phyloP scores from a whole-genome alignment of 73 alveolate genomes.

The Symbiodinium pilosum region DNA sequence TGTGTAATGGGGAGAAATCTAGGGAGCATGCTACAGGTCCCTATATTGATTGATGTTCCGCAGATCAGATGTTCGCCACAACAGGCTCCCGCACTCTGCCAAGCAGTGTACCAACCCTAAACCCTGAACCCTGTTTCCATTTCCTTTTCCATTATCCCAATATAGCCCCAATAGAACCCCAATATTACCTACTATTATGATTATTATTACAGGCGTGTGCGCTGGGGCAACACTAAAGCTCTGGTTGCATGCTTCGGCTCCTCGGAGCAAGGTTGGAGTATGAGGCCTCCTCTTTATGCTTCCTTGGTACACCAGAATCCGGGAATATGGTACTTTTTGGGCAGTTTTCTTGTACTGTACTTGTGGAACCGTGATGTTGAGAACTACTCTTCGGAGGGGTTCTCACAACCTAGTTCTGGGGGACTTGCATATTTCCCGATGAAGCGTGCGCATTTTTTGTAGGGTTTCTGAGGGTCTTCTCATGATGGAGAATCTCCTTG shows the following conservation, averaged over 20 bases:
- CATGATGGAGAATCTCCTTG: too few relatives aligned
- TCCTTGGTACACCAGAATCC: not conserved
- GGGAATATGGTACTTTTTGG: not conserved
- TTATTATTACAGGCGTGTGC: slow-evolving; percentile 22
- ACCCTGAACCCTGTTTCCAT: not conserved
- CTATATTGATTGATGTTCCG: not conserved
- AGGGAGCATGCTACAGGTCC: not conserved
- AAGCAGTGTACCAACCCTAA: not conserved
- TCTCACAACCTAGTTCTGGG: too few relatives aligned
- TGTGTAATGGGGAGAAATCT: not conserved
- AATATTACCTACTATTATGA: not conserved
- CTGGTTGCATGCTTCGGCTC: slow-evolving; percentile 52
- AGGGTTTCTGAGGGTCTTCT: too few relatives aligned
- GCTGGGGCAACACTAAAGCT: slow-evolving; percentile 69
- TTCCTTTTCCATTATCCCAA: not conserved
- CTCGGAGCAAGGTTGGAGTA: not conserved
- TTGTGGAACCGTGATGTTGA: not conserved
- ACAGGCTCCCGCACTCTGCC: not conserved
- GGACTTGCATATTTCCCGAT: too few relatives aligned
- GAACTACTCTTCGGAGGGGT: too few relatives aligned
- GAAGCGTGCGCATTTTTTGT: too few relatives aligned
- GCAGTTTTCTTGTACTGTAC: not conserved
- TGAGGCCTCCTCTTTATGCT: not conserved
- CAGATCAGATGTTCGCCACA: not conserved
- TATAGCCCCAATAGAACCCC: not conserved